Percentiles rank a stretch among this genome's conserved stretches.
phyloP scores from a whole-genome alignment of 192 early-diverging fungal species.

The Coemansia sp. region DNA sequence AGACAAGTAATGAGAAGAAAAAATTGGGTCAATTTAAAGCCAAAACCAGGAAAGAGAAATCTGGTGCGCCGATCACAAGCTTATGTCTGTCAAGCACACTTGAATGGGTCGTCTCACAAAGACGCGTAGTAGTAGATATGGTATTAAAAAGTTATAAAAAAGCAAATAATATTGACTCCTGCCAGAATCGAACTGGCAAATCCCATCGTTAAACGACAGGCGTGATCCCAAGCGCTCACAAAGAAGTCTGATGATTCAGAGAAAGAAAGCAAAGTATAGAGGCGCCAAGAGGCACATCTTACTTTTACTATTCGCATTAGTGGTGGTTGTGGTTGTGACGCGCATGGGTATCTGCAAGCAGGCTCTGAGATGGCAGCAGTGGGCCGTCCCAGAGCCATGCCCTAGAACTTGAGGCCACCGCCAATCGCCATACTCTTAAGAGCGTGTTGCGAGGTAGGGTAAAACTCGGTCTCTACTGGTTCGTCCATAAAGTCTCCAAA shows the following conservation, averaged over 20 bases:
- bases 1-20: not conserved
- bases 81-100: not conserved
- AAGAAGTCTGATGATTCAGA: constrained; percentile 36
- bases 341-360: constrained; percentile 11
- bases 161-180: constrained; percentile 30
- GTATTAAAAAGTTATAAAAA: not conserved
- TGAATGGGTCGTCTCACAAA: not conserved
- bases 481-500: constrained; percentile 50
- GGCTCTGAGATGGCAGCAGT: constrained; percentile 8
- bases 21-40: not conserved
- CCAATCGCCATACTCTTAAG: constrained; percentile 41
- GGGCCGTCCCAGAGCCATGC: not conserved
- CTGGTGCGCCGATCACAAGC: too few species aligned
- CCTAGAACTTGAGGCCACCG: constrained; percentile 35
- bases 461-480: constrained; percentile 36
- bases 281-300: not conserved
- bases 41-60: not conserved
- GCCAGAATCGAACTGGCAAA: constrained; percentile 58
- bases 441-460: constrained; percentile 37
- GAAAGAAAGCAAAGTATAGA: not conserved
- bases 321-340: constrained; percentile 4
- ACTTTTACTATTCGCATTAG: not conserved
- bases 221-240: constrained; percentile 58
- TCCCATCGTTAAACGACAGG: constrained; percentile 19
- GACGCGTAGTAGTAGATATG: not conserved